Base-by-base conservation (phyloP, 2,329 filamentous ascomycete genomes). In the Emergomyces pasteurianus region DNA sequence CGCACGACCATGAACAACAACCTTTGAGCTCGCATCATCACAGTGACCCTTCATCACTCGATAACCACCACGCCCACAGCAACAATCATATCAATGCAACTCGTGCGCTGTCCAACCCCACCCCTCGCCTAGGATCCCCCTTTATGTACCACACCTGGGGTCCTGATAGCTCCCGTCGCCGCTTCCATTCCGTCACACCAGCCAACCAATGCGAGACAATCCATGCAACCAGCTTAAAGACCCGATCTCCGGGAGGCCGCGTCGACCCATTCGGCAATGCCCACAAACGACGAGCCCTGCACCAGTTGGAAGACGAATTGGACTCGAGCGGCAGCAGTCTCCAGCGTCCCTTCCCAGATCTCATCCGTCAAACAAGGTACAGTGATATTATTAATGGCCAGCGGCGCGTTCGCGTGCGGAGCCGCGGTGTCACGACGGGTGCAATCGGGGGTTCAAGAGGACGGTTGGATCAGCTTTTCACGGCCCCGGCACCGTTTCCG, bases 341-440 rank as follows among this genome's bases (percentile, higher is more conserved):
- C 38, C 67, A 68, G 26, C 67, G 68, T 7, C 66, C 71, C 49
- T 62, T 72, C 38, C 67, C 78, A 8, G 72, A 77, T 14, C 66
- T 76, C 23, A 63, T 72, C 42, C 71, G 70, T 23, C 68, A 72
- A 46, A 70, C 73, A 54, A 74, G 73, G 61, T 62, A 73, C 28
- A 71, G 70, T 34, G 79, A 83, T 62, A 75, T 77, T 10, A n/a
- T 31, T 28, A n/a, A n/a, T n/a, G 79, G 80, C 59, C 78, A 82
- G 65, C 80, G 81, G 60, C 80, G 82, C 36, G 78, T 84, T 12
- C 81, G 84, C 31, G 79, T 84, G 40, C 80, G 84, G 47, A 84
- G 80, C 65, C 81, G 84, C 50, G 84, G 84, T 60, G 85, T 84
- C 66, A 86, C 83, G 54, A 77, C 82, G 28, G 81, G 83, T 57